phyloP scores from a whole-genome alignment of 495 filamentous ascomycete genomes.

The Neurospora terricola region DNA sequence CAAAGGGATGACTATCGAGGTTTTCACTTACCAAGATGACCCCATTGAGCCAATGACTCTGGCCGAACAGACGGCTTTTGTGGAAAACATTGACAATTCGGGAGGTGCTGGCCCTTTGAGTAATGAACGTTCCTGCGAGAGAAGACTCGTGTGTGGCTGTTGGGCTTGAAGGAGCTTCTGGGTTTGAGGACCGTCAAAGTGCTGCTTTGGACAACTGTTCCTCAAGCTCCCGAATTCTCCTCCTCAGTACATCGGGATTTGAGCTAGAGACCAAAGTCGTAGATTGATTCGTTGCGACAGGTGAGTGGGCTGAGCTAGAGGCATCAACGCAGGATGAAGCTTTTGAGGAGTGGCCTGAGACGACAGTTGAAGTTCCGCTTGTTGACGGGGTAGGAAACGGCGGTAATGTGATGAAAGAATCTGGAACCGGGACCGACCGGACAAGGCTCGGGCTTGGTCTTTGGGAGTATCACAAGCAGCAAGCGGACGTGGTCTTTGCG shows the following conservation, averaged over 20 bases:
- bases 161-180: background rate
- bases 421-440: background rate
- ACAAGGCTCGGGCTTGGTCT: background rate
- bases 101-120: slow-evolving; percentile 12
- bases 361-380: background rate
- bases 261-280: slow-evolving; percentile 6
- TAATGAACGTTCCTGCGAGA: slow-evolving; percentile 1
- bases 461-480: slow-evolving; percentile 4
- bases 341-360: background rate
- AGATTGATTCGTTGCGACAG: slow-evolving; percentile 10
- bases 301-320: slow-evolving; percentile 22
- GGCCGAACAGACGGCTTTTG: slow-evolving; percentile 45
- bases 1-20: background rate
- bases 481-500: slow-evolving; percentile 2
- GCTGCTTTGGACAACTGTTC: slow-evolving; percentile 28
- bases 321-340: slow-evolving; percentile 1
- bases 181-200: slow-evolving; percentile 8
- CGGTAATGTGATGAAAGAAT: background rate
- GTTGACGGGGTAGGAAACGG: background rate
- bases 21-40: slow-evolving; percentile 27
- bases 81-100: slow-evolving; percentile 32
- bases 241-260: slow-evolving; percentile 30
- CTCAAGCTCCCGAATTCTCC: slow-evolving; percentile 35
- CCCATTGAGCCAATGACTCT: slow-evolving; percentile 46
- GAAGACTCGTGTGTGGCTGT: slow-evolving; percentile 10